Conservation (phyloP, 208 protist species). For the Crithidia bombi region DNA sequence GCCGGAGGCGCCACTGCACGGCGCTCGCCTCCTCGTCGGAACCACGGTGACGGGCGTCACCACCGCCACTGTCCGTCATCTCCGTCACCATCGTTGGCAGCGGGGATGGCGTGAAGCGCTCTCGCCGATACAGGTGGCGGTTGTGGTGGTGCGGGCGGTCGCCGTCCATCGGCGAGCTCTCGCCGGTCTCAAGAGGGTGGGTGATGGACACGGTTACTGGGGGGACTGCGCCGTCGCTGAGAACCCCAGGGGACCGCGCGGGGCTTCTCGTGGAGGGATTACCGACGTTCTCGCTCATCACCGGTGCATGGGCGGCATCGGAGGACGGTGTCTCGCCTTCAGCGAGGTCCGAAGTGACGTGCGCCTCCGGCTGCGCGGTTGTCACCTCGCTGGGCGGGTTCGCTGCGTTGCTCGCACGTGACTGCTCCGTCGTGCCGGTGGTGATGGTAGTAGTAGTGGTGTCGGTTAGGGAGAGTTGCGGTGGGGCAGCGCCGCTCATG, state of each 20-base stretch:
- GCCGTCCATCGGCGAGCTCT: not conserved
- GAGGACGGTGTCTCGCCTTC: not conserved
- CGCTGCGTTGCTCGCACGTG: not conserved
- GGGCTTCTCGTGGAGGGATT: not conserved
- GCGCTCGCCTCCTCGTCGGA: not conserved
- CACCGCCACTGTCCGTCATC: not conserved
- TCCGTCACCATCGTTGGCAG: not conserved
- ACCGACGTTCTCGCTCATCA: not conserved
- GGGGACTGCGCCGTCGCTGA: not conserved
- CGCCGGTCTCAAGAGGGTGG: not conserved
- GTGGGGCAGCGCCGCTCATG: not conserved
- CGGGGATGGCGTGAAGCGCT: constrained; percentile 1
- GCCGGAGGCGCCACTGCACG: not conserved
- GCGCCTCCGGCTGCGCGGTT: not conserved
- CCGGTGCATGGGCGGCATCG: no score
- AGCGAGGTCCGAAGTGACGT: not conserved
- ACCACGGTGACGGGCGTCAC: not conserved
- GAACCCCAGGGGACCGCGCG: not conserved
- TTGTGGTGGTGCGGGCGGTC: constrained; percentile 7
- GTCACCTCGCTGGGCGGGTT: not conserved
- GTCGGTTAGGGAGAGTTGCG: not conserved
- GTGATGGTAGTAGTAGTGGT: not conserved
- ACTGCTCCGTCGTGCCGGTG: not conserved
- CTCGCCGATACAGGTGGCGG: not conserved
- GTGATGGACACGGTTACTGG: not conserved